Conservation (phyloP, 192 early-diverging fungal genomes). For the Jimgerdemannia flammicorona region DNA sequence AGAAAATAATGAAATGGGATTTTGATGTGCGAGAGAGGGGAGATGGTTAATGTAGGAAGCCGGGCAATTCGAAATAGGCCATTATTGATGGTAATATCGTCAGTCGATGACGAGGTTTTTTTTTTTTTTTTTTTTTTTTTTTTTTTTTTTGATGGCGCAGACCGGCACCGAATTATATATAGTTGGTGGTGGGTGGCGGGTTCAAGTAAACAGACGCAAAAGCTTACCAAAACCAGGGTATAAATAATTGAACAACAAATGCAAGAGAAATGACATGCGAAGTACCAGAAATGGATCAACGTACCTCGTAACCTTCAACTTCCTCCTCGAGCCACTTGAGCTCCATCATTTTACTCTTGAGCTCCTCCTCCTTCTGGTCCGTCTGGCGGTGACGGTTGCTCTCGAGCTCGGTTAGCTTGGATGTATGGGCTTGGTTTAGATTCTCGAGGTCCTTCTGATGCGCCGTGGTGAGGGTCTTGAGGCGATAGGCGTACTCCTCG, state of each 20-base stretch:
- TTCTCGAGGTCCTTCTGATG: conserved; percentile 3
- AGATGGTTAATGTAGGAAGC: not conserved
- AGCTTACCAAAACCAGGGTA: too few relatives aligned
- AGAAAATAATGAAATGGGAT: not conserved
- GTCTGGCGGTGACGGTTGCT: conserved; percentile 5
- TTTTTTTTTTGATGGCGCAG: too few relatives aligned
- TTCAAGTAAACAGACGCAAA: too few relatives aligned
- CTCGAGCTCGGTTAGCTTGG: conserved; percentile 24
- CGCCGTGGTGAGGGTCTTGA: conserved; percentile 8
- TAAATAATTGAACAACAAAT: too few relatives aligned
- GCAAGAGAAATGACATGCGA: too few relatives aligned
- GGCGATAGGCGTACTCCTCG: conserved; percentile 17
- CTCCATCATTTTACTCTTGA: conserved; percentile 31
- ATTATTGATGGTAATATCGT: not conserved
- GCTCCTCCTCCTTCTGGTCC: conserved; percentile 18
- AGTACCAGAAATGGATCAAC: too few relatives aligned
- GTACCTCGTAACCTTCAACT: conserved; percentile 29
- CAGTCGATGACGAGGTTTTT: too few relatives aligned
- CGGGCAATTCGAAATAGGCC: not conserved
- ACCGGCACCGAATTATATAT: too few relatives aligned
- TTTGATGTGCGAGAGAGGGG: not conserved
- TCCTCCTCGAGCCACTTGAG: conserved; percentile 35
- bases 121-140: too few relatives aligned
- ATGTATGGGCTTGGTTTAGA: conserved; percentile 14
- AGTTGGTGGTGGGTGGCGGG: too few relatives aligned